Conservation (phyloP, 768 basidiomycete species). For the Xerocomus brunneocitrinus region DNA sequence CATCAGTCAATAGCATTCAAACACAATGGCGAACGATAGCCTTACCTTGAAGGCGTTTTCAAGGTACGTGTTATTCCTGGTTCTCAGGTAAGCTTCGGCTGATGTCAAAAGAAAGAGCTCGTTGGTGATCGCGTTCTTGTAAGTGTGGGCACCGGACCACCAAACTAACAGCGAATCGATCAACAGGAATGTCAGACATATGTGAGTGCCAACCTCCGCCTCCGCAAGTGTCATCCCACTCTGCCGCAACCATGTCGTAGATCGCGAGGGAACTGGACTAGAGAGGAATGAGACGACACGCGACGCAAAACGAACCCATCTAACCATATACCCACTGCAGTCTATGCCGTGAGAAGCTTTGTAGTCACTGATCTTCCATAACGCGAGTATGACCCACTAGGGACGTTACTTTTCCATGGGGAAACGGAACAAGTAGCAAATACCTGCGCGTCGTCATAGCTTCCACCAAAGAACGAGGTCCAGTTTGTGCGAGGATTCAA, state of each 20-base stretch:
- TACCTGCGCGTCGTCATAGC: conserved; percentile 52
- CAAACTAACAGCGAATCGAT: conserved; percentile 36
- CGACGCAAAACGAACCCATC: conserved; percentile 10
- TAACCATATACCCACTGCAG: conserved; percentile 17
- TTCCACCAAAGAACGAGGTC: conserved; percentile 40
- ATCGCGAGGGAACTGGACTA: conserved; percentile 45
- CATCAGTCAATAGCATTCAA: not conserved
- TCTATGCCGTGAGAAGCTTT: conserved; percentile 36
- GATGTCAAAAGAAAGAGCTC: conserved; percentile 51
- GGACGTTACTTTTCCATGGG: not conserved
- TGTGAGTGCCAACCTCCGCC: conserved; percentile 40
- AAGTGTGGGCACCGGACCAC: conserved; percentile 52
- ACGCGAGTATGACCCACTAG: conserved; percentile 53
- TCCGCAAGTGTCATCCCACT: conserved; percentile 49
- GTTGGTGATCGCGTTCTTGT: conserved; percentile 63
- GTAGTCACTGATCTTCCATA: conserved; percentile 58
- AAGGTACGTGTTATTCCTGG: conserved; percentile 37
- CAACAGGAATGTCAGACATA: not conserved
- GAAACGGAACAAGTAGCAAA: not conserved
- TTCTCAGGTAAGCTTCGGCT: conserved; percentile 41
- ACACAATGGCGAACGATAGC: not conserved
- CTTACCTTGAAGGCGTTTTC: conserved; percentile 45
- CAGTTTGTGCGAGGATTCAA: conserved; percentile 40
- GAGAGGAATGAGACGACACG: conserved; percentile 24
- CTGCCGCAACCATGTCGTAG: conserved; percentile 47